These are phyloP conservation scores for Capillidium heterosporum DNA, from an alignment of 371 early-diverging fungal genomes.

Conservation along the genomic window DNA sequence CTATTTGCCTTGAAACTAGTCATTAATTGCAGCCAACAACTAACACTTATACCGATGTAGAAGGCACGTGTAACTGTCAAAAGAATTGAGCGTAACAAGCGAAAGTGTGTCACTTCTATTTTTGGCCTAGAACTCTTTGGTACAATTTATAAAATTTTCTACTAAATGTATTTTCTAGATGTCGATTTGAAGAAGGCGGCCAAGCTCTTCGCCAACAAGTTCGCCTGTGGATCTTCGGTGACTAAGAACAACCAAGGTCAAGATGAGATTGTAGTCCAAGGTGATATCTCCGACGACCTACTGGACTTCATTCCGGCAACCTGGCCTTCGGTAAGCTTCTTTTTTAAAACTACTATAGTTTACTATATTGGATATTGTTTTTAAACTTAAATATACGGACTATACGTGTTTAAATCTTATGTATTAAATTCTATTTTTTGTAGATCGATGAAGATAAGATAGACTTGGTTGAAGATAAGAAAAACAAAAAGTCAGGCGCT, in stretches of 20 bases:
- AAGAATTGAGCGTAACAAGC: constrained; percentile 70
- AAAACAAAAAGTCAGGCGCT: constrained; percentile 21
- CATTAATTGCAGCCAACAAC: background rate
- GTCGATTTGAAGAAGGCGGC: constrained; percentile 88
- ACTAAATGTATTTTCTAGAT: constrained; percentile 18
- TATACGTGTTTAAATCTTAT: background rate
- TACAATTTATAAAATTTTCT: constrained; percentile 10
- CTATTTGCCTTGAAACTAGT: background rate
- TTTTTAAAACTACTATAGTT: background rate
- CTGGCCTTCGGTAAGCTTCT: constrained; percentile 30
- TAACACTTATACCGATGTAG: no score
- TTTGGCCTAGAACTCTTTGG: constrained; percentile 64
- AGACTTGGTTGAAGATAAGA: constrained; percentile 40
- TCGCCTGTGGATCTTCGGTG: constrained; percentile 82
- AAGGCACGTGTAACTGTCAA: constrained; percentile 36
- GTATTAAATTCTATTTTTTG: background rate
- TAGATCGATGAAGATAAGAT: constrained; percentile 48
- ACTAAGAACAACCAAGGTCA: constrained; percentile 74
- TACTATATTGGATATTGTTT: no score
- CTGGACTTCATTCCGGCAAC: constrained; percentile 32
- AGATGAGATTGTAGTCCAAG: constrained; percentile 90
- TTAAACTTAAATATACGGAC: background rate
- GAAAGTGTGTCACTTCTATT: constrained; percentile 68
- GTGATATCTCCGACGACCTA: constrained; percentile 75
- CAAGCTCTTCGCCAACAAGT: constrained; percentile 79